phyloP scores from a whole-genome alignment of 2,329 filamentous ascomycete species.

The Dryadomyces quercus-mongolicae region DNA sequence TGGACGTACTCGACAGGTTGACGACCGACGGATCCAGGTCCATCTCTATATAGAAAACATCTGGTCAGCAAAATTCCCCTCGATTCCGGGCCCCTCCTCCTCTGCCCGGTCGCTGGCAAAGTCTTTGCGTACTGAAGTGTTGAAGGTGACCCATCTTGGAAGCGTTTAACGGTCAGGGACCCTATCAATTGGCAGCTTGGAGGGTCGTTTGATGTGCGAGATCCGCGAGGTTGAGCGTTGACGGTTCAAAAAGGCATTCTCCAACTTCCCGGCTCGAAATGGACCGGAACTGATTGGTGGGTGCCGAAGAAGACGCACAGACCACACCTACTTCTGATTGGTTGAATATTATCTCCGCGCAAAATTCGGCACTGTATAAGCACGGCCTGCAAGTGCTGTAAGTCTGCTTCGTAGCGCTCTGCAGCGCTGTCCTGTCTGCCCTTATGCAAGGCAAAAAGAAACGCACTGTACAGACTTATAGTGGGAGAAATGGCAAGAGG shows the following conservation, averaged over 20 bases:
- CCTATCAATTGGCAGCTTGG: neutral
- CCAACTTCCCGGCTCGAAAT: constrained; percentile 6
- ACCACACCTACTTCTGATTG: constrained; percentile 1
- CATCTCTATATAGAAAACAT: constrained; percentile 23
- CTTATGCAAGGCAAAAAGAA: neutral
- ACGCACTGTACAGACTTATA: constrained; percentile 2
- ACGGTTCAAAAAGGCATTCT: neutral
- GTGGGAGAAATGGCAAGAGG: neutral
- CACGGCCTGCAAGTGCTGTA: neutral
- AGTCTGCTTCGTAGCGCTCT: neutral
- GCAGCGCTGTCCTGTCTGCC: neutral
- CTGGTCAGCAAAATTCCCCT: constrained; percentile 17
- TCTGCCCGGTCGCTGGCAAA: neutral
- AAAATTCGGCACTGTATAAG: neutral
- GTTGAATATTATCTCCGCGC: neutral
- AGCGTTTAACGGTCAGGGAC: constrained; percentile 6
- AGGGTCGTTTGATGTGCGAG: neutral
- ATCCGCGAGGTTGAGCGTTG: neutral
- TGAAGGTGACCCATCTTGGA: constrained; percentile 30
- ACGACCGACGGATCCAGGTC: constrained; percentile 34
- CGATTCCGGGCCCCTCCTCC: neutral
- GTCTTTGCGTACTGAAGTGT: constrained; percentile 26
- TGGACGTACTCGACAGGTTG: constrained; percentile 30
- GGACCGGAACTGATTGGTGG: constrained; percentile 11
- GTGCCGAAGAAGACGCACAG: neutral